Evolutionary conservation across 352 stramenopile species (phyloP), one percentile per base, ranked within the genome.

Genomic region (Plasmopara viticola): DNA sequence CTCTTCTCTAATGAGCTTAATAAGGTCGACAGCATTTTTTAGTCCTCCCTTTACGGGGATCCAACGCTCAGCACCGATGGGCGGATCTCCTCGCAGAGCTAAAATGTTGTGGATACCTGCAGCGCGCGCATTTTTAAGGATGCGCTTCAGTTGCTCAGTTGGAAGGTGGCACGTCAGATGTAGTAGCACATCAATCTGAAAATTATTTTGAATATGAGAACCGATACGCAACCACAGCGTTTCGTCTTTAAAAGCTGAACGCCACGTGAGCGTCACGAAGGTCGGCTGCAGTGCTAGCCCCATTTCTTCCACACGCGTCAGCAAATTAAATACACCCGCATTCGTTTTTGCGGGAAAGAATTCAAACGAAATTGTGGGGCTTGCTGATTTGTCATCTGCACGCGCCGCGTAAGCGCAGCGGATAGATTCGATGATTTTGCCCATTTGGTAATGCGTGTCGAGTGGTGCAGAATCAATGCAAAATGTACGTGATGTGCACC

Each of bases 51-150:
- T 86, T 12, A 94, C 76, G 33, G 74, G 67, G 49, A 83, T 63
- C 79, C 78, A 90, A 47, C 70, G 71, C 52, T 95, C 93, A 51
- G 97, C 70, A 49, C 95, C 96, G 47, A 91, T 92, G 17, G 94
- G 90, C 42, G 96, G 94, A 66, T 98, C 95, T 48, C 97, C 97
- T 39, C 97, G 89, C 46, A 99, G 70, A 15, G 96, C 97, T 20
- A 99, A 74, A 66, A 99, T 99, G 78, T 99, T 99, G 44, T 83
- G 82, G 69, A 99, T 98, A 15, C 96, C 81, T 1, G 76, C 78
- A 28, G 74, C 76, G 15, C 77, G 78, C 10, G 79, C 81, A 48
- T 84, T 82, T 49, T 72, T 62, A 17, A 92, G 63, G 42, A 92
- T 77, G 14, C 69, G 49, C 56, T 79, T 79, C 55, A 90, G 64